These are phyloP conservation scores for Nothomitra cinnamomea DNA, from an alignment of 2,329 filamentous ascomycete species.

Conservation along the genomic window DNA sequence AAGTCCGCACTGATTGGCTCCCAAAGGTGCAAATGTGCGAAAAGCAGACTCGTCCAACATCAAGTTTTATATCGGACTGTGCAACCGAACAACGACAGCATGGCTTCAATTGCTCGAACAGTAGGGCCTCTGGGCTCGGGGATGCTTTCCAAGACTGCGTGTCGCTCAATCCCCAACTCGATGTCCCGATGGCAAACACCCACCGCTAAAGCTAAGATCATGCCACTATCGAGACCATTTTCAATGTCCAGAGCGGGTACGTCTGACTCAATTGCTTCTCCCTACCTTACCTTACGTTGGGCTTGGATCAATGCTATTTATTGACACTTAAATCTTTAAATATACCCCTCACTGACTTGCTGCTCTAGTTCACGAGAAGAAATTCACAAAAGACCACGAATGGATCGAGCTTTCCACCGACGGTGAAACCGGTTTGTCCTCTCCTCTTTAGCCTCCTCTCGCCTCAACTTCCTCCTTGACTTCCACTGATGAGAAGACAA, in stretches of 20 bases:
- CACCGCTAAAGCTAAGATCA: not conserved
- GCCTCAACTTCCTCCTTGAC: slow-evolving; percentile 1
- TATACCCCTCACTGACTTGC: not conserved
- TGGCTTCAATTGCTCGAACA: slow-evolving; percentile 45
- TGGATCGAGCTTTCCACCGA: slow-evolving; percentile 84
- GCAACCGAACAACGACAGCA: slow-evolving; percentile 25
- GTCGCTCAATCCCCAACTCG: not conserved
- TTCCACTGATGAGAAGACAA: slow-evolving; percentile 19
- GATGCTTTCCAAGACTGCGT: not conserved
- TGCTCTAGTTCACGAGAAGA: slow-evolving; percentile 45
- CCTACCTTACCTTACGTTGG: not conserved
- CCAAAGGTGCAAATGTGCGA: not conserved
- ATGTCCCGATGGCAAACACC: not conserved
- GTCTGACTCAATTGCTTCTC: slow-evolving; percentile 7
- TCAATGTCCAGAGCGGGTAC: slow-evolving; percentile 15
- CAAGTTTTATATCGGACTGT: too few species aligned
- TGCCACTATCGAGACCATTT: not conserved
- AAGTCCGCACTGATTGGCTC: not conserved
- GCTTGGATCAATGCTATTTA: not conserved
- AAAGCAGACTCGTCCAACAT: not conserved
- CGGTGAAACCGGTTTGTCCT: slow-evolving; percentile 51
- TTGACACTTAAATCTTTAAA: not conserved
- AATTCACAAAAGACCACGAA: slow-evolving; percentile 95
- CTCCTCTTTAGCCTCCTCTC: slow-evolving; percentile 6
- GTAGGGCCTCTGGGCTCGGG: slow-evolving; percentile 23